These are phyloP conservation scores for Friedmanniomyces endolithicus DNA, from an alignment of 495 filamentous ascomycete species.

Conservation along the genomic window DNA sequence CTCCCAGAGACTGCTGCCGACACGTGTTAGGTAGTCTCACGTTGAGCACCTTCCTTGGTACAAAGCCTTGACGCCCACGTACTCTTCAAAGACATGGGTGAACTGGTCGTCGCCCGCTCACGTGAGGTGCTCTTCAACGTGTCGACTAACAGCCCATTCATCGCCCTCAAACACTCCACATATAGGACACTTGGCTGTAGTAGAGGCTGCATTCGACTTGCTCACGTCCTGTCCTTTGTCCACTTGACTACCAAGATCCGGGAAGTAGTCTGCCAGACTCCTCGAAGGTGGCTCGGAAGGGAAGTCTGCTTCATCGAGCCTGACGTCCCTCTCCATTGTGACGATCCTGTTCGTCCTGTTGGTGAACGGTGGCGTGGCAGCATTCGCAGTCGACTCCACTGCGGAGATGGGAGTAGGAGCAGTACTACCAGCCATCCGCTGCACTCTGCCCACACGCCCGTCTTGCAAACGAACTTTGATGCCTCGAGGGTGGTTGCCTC, in stretches of 20 bases:
- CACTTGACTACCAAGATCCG: neutral
- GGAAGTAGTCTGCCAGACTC: conserved; percentile 21
- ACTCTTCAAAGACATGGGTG: too few relatives aligned
- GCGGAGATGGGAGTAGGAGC: conserved; percentile 16
- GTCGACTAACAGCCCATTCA: conserved; percentile 44
- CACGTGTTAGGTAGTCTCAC: too few relatives aligned
- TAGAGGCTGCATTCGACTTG: neutral
- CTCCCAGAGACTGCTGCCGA: too few relatives aligned
- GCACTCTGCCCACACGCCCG: conserved; percentile 57
- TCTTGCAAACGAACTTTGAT: conserved; percentile 61
- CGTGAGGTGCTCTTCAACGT: conserved; percentile 45
- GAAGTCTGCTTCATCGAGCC: conserved; percentile 18
- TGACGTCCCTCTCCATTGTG: conserved; percentile 12
- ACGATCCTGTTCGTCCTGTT: neutral
- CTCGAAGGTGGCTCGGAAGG: conserved; percentile 10
- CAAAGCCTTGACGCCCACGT: too few relatives aligned
- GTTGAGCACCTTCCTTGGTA: too few relatives aligned
- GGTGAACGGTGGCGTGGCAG: neutral
- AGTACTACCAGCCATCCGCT: conserved; percentile 32
- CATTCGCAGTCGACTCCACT: conserved; percentile 16
- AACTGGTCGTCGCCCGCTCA: conserved; percentile 2
- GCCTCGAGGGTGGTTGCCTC: conserved; percentile 57
- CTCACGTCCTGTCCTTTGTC: neutral
- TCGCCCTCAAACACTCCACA: conserved; percentile 49
- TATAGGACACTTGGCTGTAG: conserved; percentile 41